Evolutionary conservation across 495 filamentous ascomycete species (phyloP), one percentile per base, ranked within the genome.

Genomic region (Jackrogersella multiformis): DNA sequence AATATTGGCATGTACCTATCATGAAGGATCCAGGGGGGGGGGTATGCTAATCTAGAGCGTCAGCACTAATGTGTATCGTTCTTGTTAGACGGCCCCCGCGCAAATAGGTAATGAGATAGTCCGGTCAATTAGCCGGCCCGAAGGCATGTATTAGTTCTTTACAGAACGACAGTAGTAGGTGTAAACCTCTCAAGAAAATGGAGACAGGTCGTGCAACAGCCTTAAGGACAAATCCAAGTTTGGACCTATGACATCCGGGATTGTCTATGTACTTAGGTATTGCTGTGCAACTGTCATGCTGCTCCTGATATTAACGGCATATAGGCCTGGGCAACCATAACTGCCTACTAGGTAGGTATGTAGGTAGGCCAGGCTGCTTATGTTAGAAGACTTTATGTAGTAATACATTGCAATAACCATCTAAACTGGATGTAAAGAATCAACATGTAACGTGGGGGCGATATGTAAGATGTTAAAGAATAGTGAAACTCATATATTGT

Each of bases 11-110:
- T 23, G 30, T 56, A 62, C 21, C 41, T n/a, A n/a, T 35, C 55
- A 51, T 58, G 63, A 70, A 63, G 58, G 54, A 71, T 63, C 36
- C n/a, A n/a, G n/a, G 59, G 41, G 59, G 64, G 61, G 62, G 55
- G 41, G 63, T 67, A 41, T 60, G 48, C 56, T 28, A 51, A 67
- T 51, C 39, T 55, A 54, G 36, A 60, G 23, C 30, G 64, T 71
- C 68, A 71, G 68, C 68, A 57, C 68, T 71, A 71, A 56, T 23
- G 45, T 61, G 54, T 53, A 54, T 46, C 36, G 21, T 59, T 49
- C 35, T 36, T 38, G 63, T 59, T 58, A 45, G 63, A 70, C 63
- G 42, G 62, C 56, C 63, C 45, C 63, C 68, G 64, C 64, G 68
- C 56, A 70, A 46, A 44, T 64, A 54, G 56, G 55, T 49, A 66